Evolutionary conservation across 202 grass and related monocot genomes (phyloP), one percentile per base, ranked within the genome.

Genomic region (Miscanthus sacchariflorus): DNA sequence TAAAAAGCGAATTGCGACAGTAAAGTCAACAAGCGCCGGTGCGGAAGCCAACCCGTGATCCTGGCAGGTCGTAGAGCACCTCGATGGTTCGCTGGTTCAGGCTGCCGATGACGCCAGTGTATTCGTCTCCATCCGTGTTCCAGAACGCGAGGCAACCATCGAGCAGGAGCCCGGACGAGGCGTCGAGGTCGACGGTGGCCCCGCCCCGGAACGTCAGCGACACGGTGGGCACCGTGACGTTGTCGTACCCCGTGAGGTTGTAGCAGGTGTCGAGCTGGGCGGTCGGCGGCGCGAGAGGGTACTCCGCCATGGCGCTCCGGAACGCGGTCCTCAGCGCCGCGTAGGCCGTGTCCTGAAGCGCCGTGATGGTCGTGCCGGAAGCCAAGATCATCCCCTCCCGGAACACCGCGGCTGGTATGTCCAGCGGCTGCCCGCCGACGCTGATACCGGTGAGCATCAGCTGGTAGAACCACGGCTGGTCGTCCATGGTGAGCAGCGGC

Each of bases 121-220:
- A 40, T 45, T 91, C 61, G 66, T 36, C 28, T 21, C 48, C 70
- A 0, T 52, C 43, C 2, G 9, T 17, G 7, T 68, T 72, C 7
- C 71, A 52, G 46, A 95, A 95, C 1, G 90, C 93, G 10, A 95
- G 88, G 82, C 90, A 95, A 35, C 79, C 88, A n/a, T 90, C 40
- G 23, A 23, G 5, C 1, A 44, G 82, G n/a, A 33, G 56, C 38
- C 80, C 93, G 42, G 40, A 79, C 61, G 40, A 42, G 21, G 19
- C 23, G 33, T 92, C 88, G 1, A 95, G 78, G 2, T 84, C 68
- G 11, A 88, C 72, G 0, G 59, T 80, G 3, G 68, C 54, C 17
- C 54, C 78, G 13, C 78, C 90, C 4, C 9, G 19, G 83, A 92
- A 90, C 5, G 59, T 25, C 25, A 92, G 43, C 5, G 77, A 66